Base-by-base conservation (phyloP, 768 basidiomycete genomes). In the Lactarius sanguifluus region DNA sequence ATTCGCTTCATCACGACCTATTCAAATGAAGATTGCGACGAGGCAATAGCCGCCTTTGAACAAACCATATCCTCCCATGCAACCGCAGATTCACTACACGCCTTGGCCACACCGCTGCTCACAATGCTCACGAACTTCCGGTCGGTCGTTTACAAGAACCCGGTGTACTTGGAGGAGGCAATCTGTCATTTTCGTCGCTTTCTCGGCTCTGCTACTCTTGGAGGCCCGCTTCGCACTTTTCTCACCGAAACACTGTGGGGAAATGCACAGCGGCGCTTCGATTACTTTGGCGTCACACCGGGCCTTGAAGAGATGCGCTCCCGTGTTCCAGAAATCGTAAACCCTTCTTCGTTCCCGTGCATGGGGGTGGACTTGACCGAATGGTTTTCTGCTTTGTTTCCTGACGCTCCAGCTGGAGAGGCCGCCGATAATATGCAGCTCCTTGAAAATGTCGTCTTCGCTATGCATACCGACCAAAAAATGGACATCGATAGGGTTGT, bases 131-230 rank as follows among this genome's bases (percentile, higher is more conserved):
- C 62, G 1, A 5, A 3, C 1, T 0, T 3, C 43, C 43, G 25
- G 30, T 25, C 0, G 13, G 8, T 2, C 23, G 2, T 10, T 2
- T 32, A n/a, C 30, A 18, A 18, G 34, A 64, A 64, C 16, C 45
- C 45, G 32, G 57, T 50, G 45, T 25, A 64, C 15, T n/a, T 38
- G 8, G 63, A 64, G 56, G 62, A 47, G 34, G 32, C 57, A 0
- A 38, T 58, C 23, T 28, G 1, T 16, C 57, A 36, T 23, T 10
- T n/a, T 25, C 57, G 57, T n/a, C 3, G 16, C 32, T 28, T 5
- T 28, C 43, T 58, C 10, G 2, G 25, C 2, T 25, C 15, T 1
- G 7, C 18, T 16, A 3, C 56, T 20, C 43, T 56, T 28, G 32
- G 20, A 36, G 55, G 57, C 12, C 32, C 56, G 36, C 6, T 5